These are phyloP conservation scores for Rubroshorea leprosula DNA, from an alignment of 345 rosid genomes.

Conservation along the genomic window DNA sequence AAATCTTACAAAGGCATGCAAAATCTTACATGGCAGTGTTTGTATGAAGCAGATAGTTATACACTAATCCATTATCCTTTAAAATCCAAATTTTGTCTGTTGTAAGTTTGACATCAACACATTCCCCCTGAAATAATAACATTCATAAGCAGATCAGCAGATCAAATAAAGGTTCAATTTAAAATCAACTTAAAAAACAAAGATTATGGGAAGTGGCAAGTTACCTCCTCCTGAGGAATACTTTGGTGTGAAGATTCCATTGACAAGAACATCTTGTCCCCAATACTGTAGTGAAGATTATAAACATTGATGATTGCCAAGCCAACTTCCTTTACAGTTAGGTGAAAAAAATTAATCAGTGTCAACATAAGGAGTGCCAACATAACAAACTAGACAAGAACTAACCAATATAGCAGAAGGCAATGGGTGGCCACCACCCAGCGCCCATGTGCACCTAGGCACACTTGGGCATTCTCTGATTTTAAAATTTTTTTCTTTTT, in stretches of 20 bases:
- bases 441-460: too few relatives aligned
- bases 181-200: slow-evolving; percentile 5
- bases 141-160: slow-evolving; percentile 10
- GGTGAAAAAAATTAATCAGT: slow-evolving; percentile 15
- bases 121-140: slow-evolving; percentile 49
- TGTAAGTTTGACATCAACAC: slow-evolving; percentile 68
- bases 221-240: slow-evolving; percentile 68
- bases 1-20: background rate
- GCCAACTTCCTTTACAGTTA: slow-evolving; percentile 48
- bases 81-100: slow-evolving; percentile 68
- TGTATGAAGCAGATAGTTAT: slow-evolving; percentile 32
- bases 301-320: slow-evolving; percentile 48
- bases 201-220: background rate
- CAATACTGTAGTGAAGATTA: slow-evolving; percentile 38
- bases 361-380: background rate
- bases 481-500: too few relatives aligned
- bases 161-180: background rate
- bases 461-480: too few relatives aligned
- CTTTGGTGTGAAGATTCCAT: slow-evolving; percentile 44
- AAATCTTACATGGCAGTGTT: slow-evolving; percentile 56
- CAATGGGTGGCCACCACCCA: too few relatives aligned
- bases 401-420: too few relatives aligned
- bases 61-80: slow-evolving; percentile 53
- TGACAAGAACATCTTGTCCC: slow-evolving; percentile 40
- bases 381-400: slow-evolving; percentile 12